Evolutionary conservation across 352 stramenopile species (phyloP).

Genomic region (Pythium aristosporum): DNA sequence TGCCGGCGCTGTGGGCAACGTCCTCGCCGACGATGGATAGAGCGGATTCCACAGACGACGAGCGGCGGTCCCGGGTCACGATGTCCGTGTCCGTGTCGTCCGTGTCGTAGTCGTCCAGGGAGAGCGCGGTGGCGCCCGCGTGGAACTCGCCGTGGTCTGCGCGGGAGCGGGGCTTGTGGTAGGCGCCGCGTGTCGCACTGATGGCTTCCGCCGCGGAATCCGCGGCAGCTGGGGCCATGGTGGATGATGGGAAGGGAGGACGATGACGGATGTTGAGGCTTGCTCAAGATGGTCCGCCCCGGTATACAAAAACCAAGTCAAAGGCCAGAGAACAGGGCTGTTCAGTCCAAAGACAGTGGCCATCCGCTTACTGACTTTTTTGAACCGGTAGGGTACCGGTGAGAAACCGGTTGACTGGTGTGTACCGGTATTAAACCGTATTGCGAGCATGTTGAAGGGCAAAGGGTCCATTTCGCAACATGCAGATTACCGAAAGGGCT

Average conservation of each 20-base stretch:
- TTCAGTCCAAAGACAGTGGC: too few relatives aligned
- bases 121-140: neutral
- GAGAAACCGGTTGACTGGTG: too few relatives aligned
- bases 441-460: too few relatives aligned
- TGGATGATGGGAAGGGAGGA: neutral
- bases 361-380: neutral
- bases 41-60: conserved; percentile 29
- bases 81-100: neutral
- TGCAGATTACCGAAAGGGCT: neutral
- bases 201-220: neutral
- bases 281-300: neutral
- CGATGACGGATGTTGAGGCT: neutral
- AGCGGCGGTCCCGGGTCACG: conserved; percentile 19
- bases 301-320: conserved; percentile 20
- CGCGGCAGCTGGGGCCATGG: conserved; percentile 20
- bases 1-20: conserved; percentile 19
- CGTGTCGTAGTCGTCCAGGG: conserved; percentile 5
- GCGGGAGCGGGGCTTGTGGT: neutral
- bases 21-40: conserved; percentile 24
- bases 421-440: too few relatives aligned
- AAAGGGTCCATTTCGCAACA: neutral
- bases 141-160: neutral
- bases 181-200: conserved; percentile 9
- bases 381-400: neutral
- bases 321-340: neutral